These are phyloP conservation scores for Eimeria maxima DNA, from an alignment of 169 alveolate genomes.

Conservation along the genomic window DNA sequence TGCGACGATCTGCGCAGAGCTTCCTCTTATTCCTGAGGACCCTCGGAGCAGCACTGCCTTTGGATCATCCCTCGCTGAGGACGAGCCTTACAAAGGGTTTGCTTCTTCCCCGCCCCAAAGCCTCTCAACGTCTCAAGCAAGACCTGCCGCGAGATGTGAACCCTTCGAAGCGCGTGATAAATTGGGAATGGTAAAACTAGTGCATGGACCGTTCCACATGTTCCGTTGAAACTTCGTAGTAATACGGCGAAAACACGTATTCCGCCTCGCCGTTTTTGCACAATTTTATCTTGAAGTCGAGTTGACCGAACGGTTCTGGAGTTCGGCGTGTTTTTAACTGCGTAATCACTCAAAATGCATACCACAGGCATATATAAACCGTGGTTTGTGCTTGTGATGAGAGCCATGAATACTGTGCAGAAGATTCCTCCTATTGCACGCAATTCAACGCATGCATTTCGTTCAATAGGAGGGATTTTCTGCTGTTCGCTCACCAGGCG, in stretches of 20 bases:
- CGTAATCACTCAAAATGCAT: background rate
- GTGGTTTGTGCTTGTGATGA: background rate
- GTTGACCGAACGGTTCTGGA: background rate
- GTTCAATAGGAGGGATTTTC: background rate
- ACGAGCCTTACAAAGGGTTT: background rate
- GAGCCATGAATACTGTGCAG: background rate
- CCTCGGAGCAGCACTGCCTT: slow-evolving; percentile 70
- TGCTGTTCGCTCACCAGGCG: background rate
- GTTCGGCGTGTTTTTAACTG: background rate
- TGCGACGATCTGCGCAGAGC: slow-evolving; percentile 19
- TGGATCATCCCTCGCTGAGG: slow-evolving; percentile 73
- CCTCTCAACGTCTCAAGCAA: background rate
- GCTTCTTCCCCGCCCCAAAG: slow-evolving; percentile 51
- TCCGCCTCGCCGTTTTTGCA: background rate
- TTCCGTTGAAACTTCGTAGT: background rate
- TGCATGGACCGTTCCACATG: too few relatives aligned
- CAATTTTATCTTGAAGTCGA: background rate
- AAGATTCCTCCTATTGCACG: too few relatives aligned
- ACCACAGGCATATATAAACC: background rate
- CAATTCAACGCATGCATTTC: background rate
- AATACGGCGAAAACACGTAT: background rate
- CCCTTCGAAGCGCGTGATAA: background rate
- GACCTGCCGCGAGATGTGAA: background rate
- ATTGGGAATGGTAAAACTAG: background rate
- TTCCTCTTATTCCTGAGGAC: slow-evolving; percentile 52